These are phyloP conservation scores for Thermomucor indicae-seudaticae DNA, from an alignment of 371 early-diverging fungal genomes.

Conservation along the genomic window DNA sequence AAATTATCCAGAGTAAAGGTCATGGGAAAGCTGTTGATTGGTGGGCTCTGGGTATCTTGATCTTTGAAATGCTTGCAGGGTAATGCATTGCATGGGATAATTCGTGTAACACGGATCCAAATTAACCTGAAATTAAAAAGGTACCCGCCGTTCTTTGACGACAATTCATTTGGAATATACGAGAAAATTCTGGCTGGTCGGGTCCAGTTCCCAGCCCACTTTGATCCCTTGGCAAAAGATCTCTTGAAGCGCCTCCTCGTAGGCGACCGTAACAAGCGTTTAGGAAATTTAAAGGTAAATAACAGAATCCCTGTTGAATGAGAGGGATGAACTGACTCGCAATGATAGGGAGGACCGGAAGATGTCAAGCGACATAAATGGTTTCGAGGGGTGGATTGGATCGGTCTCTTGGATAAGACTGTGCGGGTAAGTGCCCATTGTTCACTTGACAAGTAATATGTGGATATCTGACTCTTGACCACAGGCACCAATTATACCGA, in stretches of 20 bases:
- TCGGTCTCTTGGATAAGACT: conserved; percentile 62
- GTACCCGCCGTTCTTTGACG: conserved; percentile 95
- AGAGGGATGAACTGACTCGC: not conserved
- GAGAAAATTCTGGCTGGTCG: conserved; percentile 77
- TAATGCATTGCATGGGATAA: not conserved
- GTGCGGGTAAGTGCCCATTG: conserved; percentile 56
- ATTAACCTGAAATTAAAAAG: not conserved
- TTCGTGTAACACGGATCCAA: not conserved
- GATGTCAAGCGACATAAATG: conserved; percentile 84
- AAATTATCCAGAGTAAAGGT: conserved; percentile 96
- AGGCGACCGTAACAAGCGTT: conserved; percentile 69
- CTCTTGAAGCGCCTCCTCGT: conserved; percentile 71
- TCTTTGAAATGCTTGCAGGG: conserved; percentile 95
- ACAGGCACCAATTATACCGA: conserved; percentile 22
- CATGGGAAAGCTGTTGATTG: conserved; percentile 98
- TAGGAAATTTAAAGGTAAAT: conserved; percentile 55
- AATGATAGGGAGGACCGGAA: conserved; percentile 29
- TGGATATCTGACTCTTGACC: conserved; percentile 43
- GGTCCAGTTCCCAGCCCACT: conserved; percentile 70
- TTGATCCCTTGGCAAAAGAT: conserved; percentile 73
- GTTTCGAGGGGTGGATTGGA: conserved; percentile 86
- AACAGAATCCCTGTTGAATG: not conserved
- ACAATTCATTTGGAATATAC: conserved; percentile 86
- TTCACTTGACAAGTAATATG: not conserved
- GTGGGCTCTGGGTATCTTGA: conserved; percentile 98